Evolutionary conservation across 192 early-diverging fungal species (phyloP), one percentile per base, ranked within the genome.

Genomic region (Umbelopsis isabellina): DNA sequence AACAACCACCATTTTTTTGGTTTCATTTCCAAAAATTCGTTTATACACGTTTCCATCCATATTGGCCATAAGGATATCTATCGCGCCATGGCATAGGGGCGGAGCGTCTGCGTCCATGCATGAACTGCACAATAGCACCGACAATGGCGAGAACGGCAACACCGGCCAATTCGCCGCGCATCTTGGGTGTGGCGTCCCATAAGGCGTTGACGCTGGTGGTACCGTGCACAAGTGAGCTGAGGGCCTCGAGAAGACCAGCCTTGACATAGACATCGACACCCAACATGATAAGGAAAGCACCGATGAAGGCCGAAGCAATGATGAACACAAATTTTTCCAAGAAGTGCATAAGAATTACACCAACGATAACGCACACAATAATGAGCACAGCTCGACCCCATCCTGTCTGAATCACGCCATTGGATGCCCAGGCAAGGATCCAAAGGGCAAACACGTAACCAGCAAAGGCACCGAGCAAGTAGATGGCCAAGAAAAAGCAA

Each of bases 201-300:
- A 77, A 71, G 7, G 65, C 72, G 49, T 69, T 30, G 4, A 70
- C 21, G 13, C 15, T 61, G 30, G 77, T 79, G 10, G 79, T 72
- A 21, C 82, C 79, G 67, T 81, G 79, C 67, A 91, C 69, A 70
- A 93, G 86, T 3, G 76, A 70, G 20, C 79, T 53, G 18, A 89
- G 76, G n/a, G 89, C 83, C 30, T 88, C 80, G 33, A 79, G 70
- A 76, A 93, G 90, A 6, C 94, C 94, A 13, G 92, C 90, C 15
- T 86, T 75, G n/a, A 85, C 84, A 81, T 92, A 96, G 69, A 90
- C 84, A 79, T 96, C 95, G 46, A 95, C 85, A 52, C 95, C 95
- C 22, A 89, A 67, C 72, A 91, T 86, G 77, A 94, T 84, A 51
- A 85, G 85, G 78, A 91, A 94, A 7, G 95, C 84, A 25, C 95